phyloP scores from a whole-genome alignment of 1,284 basidiomycete species.

The Fistulina hepatica region DNA sequence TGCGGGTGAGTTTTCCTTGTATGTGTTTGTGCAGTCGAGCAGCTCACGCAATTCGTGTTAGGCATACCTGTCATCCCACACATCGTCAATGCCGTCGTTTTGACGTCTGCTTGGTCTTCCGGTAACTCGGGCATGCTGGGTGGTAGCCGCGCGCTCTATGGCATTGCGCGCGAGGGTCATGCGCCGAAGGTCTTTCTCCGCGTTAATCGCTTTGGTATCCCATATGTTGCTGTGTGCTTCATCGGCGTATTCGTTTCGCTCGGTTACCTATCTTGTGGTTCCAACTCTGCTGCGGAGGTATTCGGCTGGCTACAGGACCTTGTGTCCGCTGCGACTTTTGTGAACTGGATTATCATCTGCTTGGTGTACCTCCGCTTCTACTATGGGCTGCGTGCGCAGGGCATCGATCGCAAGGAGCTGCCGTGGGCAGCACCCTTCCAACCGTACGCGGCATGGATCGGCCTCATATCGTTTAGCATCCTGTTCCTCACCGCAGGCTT shows the following conservation, averaged over 20 bases:
- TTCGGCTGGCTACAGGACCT: slow-evolving; percentile 28
- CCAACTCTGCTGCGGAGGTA: slow-evolving; percentile 13
- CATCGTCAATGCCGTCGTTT: slow-evolving; percentile 50
- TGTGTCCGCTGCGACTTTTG: slow-evolving; percentile 11
- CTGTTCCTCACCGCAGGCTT: slow-evolving; percentile 19
- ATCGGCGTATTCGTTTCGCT: slow-evolving; percentile 14
- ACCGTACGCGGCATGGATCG: slow-evolving; percentile 30
- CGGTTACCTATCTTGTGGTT: slow-evolving; percentile 13
- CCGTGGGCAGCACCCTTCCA: slow-evolving; percentile 31
- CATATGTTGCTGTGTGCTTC: slow-evolving; percentile 11
- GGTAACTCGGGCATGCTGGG: slow-evolving; percentile 47
- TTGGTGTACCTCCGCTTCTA: slow-evolving; percentile 41
- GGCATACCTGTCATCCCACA: slow-evolving; percentile 48
- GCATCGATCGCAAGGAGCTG: slow-evolving; percentile 31
- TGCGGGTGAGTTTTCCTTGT: no score
- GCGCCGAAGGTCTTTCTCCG: slow-evolving; percentile 40
- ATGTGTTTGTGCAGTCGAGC: no score
- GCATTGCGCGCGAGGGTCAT: slow-evolving; percentile 43
- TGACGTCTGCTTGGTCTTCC: slow-evolving; percentile 49
- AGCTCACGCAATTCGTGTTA: no score
- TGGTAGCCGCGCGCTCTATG: slow-evolving; percentile 42
- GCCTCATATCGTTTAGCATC: slow-evolving; percentile 21
- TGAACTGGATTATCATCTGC: slow-evolving; percentile 29
- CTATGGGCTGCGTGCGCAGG: slow-evolving; percentile 36
- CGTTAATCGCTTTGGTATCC: slow-evolving; percentile 12